Evolutionary conservation across 1,284 basidiomycete species (phyloP), one percentile per base, ranked within the genome.

Genomic region (Boletus sp.): DNA sequence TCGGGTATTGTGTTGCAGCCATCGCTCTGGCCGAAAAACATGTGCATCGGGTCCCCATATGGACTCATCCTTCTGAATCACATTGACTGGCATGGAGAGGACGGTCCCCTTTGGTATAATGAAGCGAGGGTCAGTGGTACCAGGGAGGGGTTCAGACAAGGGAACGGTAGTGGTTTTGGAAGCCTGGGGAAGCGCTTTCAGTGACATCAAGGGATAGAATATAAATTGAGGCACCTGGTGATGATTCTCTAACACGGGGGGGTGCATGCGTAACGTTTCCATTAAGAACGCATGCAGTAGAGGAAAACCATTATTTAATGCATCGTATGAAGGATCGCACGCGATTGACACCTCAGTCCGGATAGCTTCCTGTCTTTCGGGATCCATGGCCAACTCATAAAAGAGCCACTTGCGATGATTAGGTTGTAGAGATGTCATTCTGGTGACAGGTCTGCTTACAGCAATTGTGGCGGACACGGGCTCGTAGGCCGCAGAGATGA

Each of bases 401-500:
- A 82, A 62, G 36, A 75, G 61, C 80, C 80, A 82, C 79, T 81
- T 44, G 4, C 26, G 36, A 44, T 8, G 25, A 16, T 51, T 9
- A 51, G 37, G n/a, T 51, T 33, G 25, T n/a, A 34, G 16, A 48
- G 4, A 44, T n/a, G 34, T 44, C 35, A 34, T n/a, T 38, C 39
- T 20, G 35, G 25, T 48, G 32, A 40, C 29, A 41, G 5, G 43
- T 37, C 44, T 36, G 19, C 70, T 62, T 60, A 80, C 79, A 23
- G 77, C 70, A 39, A 79, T 67, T 14, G 74, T 63, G 2, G 77
- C 75, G 42, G 80, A 80, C 10, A 81, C 74, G 4, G 80, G 75
- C 56, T 81, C 79, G 51, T 80, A 82, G n/a, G 74, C 80, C n/a
- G 79, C 79, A 32, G 78, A 80, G 35, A 82, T 77, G 34, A 77